Conservation (phyloP, 2,329 filamentous ascomycete species). For the Phialophora tarda region DNA sequence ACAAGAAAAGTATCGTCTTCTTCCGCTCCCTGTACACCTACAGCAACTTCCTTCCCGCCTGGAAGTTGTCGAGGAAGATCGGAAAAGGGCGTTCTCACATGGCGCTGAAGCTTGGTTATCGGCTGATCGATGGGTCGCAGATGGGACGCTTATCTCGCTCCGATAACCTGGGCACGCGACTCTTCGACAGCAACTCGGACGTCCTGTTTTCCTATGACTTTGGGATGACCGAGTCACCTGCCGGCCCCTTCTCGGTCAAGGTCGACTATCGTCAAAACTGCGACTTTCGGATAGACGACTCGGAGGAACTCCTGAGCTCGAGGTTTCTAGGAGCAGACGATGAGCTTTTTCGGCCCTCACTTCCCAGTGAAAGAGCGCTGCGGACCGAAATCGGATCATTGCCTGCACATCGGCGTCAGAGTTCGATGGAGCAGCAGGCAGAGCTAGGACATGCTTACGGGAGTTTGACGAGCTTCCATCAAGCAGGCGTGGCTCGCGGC, state of each 20-base stretch:
- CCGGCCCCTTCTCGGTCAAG: slow-evolving; percentile 79
- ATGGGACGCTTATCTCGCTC: slow-evolving; percentile 57
- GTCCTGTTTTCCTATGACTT: slow-evolving; percentile 79
- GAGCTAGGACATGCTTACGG: slow-evolving; percentile 83
- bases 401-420: slow-evolving; percentile 62
- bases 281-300: slow-evolving; percentile 88
- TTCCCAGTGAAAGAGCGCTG: slow-evolving; percentile 60
- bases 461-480: slow-evolving; percentile 85
- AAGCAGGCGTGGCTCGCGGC: slow-evolving; percentile 73
- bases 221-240: slow-evolving; percentile 82
- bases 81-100: slow-evolving; percentile 70
- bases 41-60: slow-evolving; percentile 80
- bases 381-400: slow-evolving; percentile 68
- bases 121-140: slow-evolving; percentile 69
- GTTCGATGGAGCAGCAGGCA: slow-evolving; percentile 52
- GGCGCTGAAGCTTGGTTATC: slow-evolving; percentile 75
- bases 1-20: slow-evolving; percentile 96
- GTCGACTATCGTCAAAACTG: slow-evolving; percentile 87
- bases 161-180: slow-evolving; percentile 73
- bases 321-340: slow-evolving; percentile 92
- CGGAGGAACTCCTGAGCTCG: slow-evolving; percentile 87
- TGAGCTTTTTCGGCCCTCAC: slow-evolving; percentile 79
- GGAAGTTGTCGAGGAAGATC: slow-evolving; percentile 79
- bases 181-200: slow-evolving; percentile 67
- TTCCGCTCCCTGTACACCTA: slow-evolving; percentile 88